These are phyloP conservation scores for Picea abies DNA, from an alignment of 83 land plant species.

Conservation along the genomic window DNA sequence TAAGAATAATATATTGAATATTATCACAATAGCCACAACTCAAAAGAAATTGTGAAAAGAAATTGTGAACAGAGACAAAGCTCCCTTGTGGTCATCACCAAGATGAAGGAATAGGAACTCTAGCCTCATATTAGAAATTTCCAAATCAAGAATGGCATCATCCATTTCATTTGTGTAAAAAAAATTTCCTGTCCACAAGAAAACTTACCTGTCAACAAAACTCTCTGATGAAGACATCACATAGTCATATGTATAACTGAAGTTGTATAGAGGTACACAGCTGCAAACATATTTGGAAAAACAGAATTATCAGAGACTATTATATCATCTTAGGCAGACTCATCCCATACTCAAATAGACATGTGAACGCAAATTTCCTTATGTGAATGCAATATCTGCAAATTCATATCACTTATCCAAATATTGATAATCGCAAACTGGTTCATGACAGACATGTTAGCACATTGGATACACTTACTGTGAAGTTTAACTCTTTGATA, in stretches of 20 bases:
- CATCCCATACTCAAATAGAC: too few species aligned
- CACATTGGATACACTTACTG: too few species aligned
- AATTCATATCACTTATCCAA: too few species aligned
- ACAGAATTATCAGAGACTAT: too few species aligned
- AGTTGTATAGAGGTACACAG: conserved; percentile 94
- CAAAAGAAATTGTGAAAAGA: background rate
- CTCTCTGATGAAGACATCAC: conserved; percentile 83
- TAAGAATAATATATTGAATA: too few species aligned
- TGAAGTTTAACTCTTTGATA: too few species aligned
- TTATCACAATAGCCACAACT: background rate
- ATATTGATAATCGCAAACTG: too few species aligned
- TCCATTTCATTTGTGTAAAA: background rate
- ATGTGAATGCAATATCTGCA: too few species aligned
- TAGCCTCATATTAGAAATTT: background rate
- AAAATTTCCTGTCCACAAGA: background rate
- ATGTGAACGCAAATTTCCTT: too few species aligned
- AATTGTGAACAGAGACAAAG: background rate
- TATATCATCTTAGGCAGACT: too few species aligned
- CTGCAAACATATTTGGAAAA: conserved; percentile 47
- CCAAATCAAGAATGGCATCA: background rate
- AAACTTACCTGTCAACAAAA: conserved; percentile 93
- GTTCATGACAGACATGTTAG: too few species aligned
- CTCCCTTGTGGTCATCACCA: conserved; percentile 13
- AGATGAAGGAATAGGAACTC: background rate
- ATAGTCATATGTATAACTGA: conserved; percentile 82